Base-by-base conservation (phyloP, 192 early-diverging fungal species). In the Linnemannia elongata region DNA sequence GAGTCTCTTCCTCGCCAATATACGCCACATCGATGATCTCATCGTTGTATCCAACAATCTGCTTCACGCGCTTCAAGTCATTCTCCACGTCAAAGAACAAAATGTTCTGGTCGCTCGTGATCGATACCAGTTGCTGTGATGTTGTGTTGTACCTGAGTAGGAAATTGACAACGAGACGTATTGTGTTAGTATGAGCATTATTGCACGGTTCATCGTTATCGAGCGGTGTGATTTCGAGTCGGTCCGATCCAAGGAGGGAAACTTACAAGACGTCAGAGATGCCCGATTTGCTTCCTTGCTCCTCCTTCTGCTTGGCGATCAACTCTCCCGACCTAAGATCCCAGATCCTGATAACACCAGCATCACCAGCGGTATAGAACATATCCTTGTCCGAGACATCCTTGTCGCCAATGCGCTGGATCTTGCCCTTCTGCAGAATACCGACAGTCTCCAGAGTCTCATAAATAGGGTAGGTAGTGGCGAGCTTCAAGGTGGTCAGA, bases 21-120 rank as follows among this genome's bases (percentile, higher is more conserved):
- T 96, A 96, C 2, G 89, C 88, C 68, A 99, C 81, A 82, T 97
- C 97, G 20, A 99, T 94, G 44, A 99, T 93, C 78, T 99, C 99
- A 76, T 99, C 97, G 78, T 99, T 99, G 88, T 97, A 97, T 47
- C 99, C 99, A 8, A 97, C 94, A 86, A 99, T 94, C 87, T 97
- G 96, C 77, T 95, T 95, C 30, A 91, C 87, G 6, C 94, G 92
- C 80, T 92, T 90, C 33, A 96, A 81, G 47, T 84, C 79, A 17
- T 88, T 80, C 15, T 78, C 72, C 17, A 95, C 85, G 24, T 91
- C 77, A 83, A 97, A 97, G 69, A 98, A 94, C 54, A 97, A 72
- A 78, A 99, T 92, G 82, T 98, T 98, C 82, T 98, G 96, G 87
- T 99, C 98, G 73, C 93, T 96, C 24, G 97, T 98, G 20, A 97